These are phyloP conservation scores for Gigaspora rosea DNA, from an alignment of 192 early-diverging fungal species.

Conservation along the genomic window DNA sequence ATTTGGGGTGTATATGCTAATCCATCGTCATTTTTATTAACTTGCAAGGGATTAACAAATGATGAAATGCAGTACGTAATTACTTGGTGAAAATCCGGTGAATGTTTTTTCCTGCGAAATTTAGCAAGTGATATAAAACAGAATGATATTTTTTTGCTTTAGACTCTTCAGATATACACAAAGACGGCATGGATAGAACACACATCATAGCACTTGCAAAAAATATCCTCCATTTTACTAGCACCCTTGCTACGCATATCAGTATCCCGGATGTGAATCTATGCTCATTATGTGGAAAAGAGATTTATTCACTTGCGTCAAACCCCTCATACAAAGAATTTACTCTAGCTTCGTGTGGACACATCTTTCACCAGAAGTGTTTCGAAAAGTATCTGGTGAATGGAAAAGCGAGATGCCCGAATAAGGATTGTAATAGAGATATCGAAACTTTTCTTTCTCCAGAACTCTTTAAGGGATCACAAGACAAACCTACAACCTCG, in stretches of 20 bases:
- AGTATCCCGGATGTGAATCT: background rate
- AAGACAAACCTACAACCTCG: no score
- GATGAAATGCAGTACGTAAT: background rate
- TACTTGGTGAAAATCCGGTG: background rate
- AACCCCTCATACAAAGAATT: conserved; percentile 10
- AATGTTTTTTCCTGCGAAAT: conserved; percentile 2
- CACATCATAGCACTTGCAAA: background rate
- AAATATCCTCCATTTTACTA: background rate
- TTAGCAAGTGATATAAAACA: conserved; percentile 28
- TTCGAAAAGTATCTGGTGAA: background rate
- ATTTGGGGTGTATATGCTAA: conserved; percentile 17
- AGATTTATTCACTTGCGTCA: background rate
- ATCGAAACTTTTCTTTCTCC: conserved; percentile 2
- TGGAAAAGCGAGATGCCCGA: background rate
- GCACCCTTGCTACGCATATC: background rate
- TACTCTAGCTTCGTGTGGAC: background rate
- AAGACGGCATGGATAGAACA: background rate
- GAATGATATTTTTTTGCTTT: no score
- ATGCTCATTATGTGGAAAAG: background rate
- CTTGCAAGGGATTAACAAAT: no score
- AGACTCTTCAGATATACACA: no score
- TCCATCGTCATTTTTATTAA: no score
- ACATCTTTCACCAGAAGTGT: background rate
- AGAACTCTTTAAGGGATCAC: background rate
- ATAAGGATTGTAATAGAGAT: background rate